These are phyloP conservation scores for Phytophthora meadii DNA, from an alignment of 352 stramenopile genomes.

Conservation along the genomic window DNA sequence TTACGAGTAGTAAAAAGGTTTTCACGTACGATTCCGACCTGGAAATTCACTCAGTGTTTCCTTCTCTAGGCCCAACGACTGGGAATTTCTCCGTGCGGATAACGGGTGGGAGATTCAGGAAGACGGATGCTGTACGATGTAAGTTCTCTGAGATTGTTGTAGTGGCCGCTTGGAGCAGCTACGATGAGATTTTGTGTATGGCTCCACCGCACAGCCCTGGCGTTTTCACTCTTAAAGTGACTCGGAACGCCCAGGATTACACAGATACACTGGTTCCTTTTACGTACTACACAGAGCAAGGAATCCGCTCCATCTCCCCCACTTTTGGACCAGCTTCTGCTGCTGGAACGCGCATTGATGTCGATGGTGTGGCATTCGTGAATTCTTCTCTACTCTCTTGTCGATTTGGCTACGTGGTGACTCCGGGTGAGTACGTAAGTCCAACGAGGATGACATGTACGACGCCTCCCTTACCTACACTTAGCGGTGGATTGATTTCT, in stretches of 20 bases:
- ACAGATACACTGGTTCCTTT: constrained; percentile 70
- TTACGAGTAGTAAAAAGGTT: constrained; percentile 43
- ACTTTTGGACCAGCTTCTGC: constrained; percentile 85
- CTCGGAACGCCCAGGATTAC: constrained; percentile 94
- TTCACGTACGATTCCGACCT: constrained; percentile 90
- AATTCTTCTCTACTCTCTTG: constrained; percentile 89
- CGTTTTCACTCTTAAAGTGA: constrained; percentile 85
- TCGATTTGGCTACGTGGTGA: constrained; percentile 86
- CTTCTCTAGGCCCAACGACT: constrained; percentile 67
- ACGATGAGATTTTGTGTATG: constrained; percentile 74
- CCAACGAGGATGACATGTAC: constrained; percentile 84
- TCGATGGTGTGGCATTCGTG: constrained; percentile 90
- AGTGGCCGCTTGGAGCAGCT: constrained; percentile 63
- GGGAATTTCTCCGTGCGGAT: constrained; percentile 92
- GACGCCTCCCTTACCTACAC: constrained; percentile 71
- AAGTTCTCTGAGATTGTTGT: constrained; percentile 87
- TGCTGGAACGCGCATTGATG: constrained; percentile 84
- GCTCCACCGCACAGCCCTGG: constrained; percentile 76
- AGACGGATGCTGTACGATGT: constrained; percentile 79
- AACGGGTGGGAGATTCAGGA: constrained; percentile 82
- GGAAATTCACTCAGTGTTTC: constrained; percentile 74
- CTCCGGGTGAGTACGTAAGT: constrained; percentile 86
- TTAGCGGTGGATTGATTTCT: constrained; percentile 61
- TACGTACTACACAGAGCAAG: constrained; percentile 85
- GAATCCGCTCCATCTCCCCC: constrained; percentile 79